Evolutionary conservation across 345 rosid species (phyloP).

Genomic region (Aquilaria yunnanensis): DNA sequence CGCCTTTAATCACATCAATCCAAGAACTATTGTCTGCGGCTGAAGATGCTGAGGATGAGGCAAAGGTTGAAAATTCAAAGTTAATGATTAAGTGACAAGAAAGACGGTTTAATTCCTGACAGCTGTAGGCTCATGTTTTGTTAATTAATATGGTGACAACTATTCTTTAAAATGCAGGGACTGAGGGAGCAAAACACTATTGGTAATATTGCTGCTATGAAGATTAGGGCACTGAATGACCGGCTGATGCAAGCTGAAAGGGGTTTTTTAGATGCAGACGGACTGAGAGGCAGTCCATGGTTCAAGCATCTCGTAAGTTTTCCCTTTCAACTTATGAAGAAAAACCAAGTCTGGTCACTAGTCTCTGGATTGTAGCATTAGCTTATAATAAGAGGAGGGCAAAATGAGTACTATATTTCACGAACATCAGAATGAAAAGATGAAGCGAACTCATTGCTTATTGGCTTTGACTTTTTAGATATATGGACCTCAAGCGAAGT

Average conservation of each 20-base stretch:
- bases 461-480: conserved; percentile 33
- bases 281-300: conserved; percentile 74
- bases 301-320: conserved; percentile 84
- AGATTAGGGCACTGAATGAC: conserved; percentile 65
- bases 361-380: not conserved
- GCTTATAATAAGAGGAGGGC: not conserved
- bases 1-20: conserved; percentile 52
- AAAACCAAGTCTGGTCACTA: not conserved
- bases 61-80: conserved; percentile 32
- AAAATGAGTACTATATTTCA: no score
- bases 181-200: conserved; percentile 27
- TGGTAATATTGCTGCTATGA: conserved; percentile 23
- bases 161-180: conserved; percentile 32
- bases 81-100: no score
- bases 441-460: not conserved
- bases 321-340: not conserved
- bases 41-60: conserved; percentile 47
- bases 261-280: conserved; percentile 81
- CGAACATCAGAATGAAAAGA: no score
- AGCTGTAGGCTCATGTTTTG: not conserved
- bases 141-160: not conserved
- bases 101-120: not conserved
- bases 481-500: conserved; percentile 58
- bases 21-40: conserved; percentile 55
- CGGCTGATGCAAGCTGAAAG: conserved; percentile 85